Evolutionary conservation across 2,329 filamentous ascomycete species (phyloP).

Genomic region (Ceratocystis diversiconidia): DNA sequence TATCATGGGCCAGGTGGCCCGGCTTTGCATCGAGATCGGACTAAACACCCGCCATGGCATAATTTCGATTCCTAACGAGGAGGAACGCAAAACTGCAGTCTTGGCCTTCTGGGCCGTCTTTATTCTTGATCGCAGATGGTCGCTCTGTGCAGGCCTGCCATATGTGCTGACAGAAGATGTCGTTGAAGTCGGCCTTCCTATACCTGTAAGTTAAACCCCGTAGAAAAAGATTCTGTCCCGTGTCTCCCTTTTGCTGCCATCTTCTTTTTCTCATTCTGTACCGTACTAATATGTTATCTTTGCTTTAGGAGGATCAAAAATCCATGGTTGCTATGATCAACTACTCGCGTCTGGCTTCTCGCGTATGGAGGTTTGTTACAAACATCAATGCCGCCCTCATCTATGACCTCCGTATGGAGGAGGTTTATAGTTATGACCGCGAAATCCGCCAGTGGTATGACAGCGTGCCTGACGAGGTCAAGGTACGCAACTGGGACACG

Average conservation of each 20-base stretch:
- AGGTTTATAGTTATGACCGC: conserved; percentile 68
- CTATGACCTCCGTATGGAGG: conserved; percentile 52
- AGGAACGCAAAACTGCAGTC: conserved; percentile 52
- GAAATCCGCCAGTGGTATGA: conserved; percentile 82
- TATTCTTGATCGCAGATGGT: conserved; percentile 74
- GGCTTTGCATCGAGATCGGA: conserved; percentile 67
- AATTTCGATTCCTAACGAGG: conserved; percentile 51
- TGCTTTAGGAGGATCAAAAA: conserved; percentile 37
- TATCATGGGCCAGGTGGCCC: conserved; percentile 66
- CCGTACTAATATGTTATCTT: conserved; percentile 20
- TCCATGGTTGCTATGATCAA: conserved; percentile 75
- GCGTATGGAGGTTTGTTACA: conserved; percentile 71
- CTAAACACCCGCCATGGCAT: conserved; percentile 69
- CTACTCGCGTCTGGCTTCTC: conserved; percentile 70
- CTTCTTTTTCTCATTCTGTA: neutral
- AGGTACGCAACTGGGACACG: conserved; percentile 44
- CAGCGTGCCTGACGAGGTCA: conserved; percentile 48
- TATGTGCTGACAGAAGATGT: conserved; percentile 76
- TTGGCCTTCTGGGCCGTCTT: conserved; percentile 79
- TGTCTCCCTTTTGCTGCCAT: neutral
- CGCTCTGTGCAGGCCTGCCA: conserved; percentile 75
- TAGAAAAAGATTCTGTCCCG: too few species aligned
- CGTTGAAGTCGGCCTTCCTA: conserved; percentile 64
- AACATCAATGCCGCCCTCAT: conserved; percentile 48
- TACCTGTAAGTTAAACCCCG: conserved; percentile 47